A percentile compares a stretch with the other conserved stretches of the same genome.
These are phyloP conservation scores for Articulospora tetracladia DNA, from an alignment of 495 filamentous ascomycete species.

Conservation along the genomic window DNA sequence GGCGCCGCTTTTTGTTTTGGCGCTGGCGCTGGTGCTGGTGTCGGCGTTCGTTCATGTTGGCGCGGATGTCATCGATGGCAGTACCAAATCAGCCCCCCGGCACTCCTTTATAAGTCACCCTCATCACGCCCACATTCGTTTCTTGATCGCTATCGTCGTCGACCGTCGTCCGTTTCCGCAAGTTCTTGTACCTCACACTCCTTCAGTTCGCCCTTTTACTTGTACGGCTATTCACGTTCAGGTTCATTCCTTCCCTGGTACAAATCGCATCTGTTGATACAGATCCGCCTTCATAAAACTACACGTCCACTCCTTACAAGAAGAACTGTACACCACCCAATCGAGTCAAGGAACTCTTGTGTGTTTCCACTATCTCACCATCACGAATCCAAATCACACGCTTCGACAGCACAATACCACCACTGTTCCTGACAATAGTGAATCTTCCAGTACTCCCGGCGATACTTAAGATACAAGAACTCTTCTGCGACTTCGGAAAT, in stretches of 20 bases:
- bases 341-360: slow-evolving; percentile 26
- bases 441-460: slow-evolving; percentile 10
- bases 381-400: slow-evolving; percentile 5
- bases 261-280: not conserved
- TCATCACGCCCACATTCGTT: not conserved
- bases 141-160: slow-evolving; percentile 1
- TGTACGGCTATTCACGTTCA: not conserved
- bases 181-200: slow-evolving; percentile 11
- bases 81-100: not conserved
- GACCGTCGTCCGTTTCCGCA: not conserved
- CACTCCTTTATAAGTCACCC: not conserved
- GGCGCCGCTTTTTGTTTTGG: not conserved
- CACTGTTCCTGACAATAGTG: not conserved
- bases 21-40: not conserved
- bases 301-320: not conserved
- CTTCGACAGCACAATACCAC: slow-evolving; percentile 17
- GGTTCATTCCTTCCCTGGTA: slow-evolving; percentile 12
- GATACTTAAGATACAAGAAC: slow-evolving; percentile 10
- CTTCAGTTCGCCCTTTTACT: not conserved
- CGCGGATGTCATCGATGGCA: too few relatives aligned
- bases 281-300: not conserved
- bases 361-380: slow-evolving; percentile 6
- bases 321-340: slow-evolving; percentile 5
- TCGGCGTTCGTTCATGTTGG: too few relatives aligned
- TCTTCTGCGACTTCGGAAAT: too few relatives aligned